Conservation (phyloP, 1,284 basidiomycete species). For the Inonotus hispidus region DNA sequence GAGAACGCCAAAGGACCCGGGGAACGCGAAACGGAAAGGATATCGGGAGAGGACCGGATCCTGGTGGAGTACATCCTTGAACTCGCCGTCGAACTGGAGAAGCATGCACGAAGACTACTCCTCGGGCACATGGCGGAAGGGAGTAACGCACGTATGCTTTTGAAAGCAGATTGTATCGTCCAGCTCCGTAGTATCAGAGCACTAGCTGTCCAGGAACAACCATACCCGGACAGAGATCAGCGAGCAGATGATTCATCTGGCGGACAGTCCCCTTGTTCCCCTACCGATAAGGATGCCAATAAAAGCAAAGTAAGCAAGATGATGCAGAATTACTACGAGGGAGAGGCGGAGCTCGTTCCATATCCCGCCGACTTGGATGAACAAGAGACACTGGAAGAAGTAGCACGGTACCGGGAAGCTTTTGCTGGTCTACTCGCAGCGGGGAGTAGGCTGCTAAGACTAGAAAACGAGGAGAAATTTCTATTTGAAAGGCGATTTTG, state of each 20-base stretch:
- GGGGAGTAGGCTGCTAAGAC: conserved; percentile 15
- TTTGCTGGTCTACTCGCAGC: conserved; percentile 19
- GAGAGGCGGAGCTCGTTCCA: conserved; percentile 13
- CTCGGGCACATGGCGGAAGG: conserved; percentile 12
- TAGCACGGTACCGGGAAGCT: conserved; percentile 15
- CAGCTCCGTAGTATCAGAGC: conserved; percentile 17
- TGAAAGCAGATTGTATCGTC: conserved; percentile 19
- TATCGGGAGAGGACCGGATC: conserved; percentile 12
- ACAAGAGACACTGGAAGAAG: conserved; percentile 15
- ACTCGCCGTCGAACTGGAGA: conserved; percentile 17
- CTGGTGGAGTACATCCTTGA: conserved; percentile 18
- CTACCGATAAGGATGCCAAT: not conserved
- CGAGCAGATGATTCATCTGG: not conserved
- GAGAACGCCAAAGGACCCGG: not conserved
- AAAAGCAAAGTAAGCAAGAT: not conserved
- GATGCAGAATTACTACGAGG: conserved; percentile 15
- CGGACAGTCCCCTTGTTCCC: not conserved
- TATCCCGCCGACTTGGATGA: conserved; percentile 10
- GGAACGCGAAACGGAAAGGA: not conserved
- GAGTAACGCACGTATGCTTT: conserved; percentile 12
- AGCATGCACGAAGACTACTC: conserved; percentile 17
- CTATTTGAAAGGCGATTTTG: conserved; percentile 17
- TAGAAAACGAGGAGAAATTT: conserved; percentile 16
- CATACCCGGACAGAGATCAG: not conserved
- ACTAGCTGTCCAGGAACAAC: conserved; percentile 9